Base-by-base conservation (phyloP, 2,329 filamentous ascomycete species). In the Ophiostoma novo-ulmi region DNA sequence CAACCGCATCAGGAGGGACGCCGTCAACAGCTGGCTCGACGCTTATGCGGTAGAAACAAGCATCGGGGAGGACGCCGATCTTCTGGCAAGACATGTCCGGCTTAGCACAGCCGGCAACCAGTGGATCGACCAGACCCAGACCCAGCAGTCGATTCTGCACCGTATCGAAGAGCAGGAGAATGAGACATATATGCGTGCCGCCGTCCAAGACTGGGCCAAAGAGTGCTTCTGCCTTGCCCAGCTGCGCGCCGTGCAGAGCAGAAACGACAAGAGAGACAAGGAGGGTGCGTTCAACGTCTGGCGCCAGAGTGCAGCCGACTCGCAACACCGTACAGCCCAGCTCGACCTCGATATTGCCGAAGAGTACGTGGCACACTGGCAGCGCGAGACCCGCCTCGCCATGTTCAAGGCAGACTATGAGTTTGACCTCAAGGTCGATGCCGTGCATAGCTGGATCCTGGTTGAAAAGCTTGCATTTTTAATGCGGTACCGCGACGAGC, bases 401-500 rank as follows among this genome's bases (percentile, higher is more conserved):
- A 26, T 73, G 0, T 77, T 75, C 48, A 68, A 69, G 10, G 71
- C 72, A 6, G 73, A 74, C 14, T 70, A 73, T 2, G 70, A 70
- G 31, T 66, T 73, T 36, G 64, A 70, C n/a, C 73, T 73, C 20
- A 75, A 76, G 70, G 31, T 36, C 14, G 72, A 72, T 0, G 72
- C 75, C 8, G 58, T 78, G 10, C 74, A 74, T 14, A 73, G 75
- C 58, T 79, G 77, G 77, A 69, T 74, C 6, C 73, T 77, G 41
- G 73, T 75, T 38, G 76, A 78, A 68, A 75, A 75, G 64, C 73
- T 77, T 1, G 74, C 70, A 4, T 77, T 76, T 69, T 74, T 74
- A 58, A 61, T 69, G 39, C 75, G 76, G 1, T 75, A 76, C 64
- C 68, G 71, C 11, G 76, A 77, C 36, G 74, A 70, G 14, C 73